Base-by-base conservation (phyloP, 2,329 filamentous ascomycete genomes). In the Aspergillus ruber region DNA sequence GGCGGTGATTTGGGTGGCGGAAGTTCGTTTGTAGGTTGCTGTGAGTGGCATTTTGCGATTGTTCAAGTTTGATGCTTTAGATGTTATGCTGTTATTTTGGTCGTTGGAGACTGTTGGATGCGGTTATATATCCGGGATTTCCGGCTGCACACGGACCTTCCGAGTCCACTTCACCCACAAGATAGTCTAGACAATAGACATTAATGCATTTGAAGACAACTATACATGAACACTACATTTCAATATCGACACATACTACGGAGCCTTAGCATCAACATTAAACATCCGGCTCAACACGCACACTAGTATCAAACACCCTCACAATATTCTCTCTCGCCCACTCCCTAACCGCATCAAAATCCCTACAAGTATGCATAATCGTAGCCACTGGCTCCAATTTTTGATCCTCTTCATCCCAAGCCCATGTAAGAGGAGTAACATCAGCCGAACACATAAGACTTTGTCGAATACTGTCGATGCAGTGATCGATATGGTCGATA, bases 1-100 rank as follows among this genome's bases (percentile, higher is more conserved):
- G 17, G 58, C 57, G 2, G 54, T 58, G 35, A 64, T 60, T 40
- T 54, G 49, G 32, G 51, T 58, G 15, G 50, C 44, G 32, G 54
- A 46, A 38, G 49, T 41, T 50, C 59, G 49, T 42, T 63, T 63
- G 44, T 60, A 63, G 23, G 48, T 43, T 6, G 50, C 45, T 35
- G 53, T 59, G 25, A 59, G 32, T 5, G 57, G 57, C 7, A 42
- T 38, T 1, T 50, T 42, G 33, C 6, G 33, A 4, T 36, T 7
- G n/a, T 7, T 17, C 17, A 17, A 8, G 36, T 48, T 50, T n/a
- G 50, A 35, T 52, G 53, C 58, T 4, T 3, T 42, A 36, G 12
- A 3, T 44, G 9, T 32, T 36, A 3, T 44, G 9, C 27, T 36
- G 18, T 18, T 23, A 12, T 17, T 7, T 35, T n/a, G 33, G 13